Evolutionary conservation across 164 flowering plant species (phyloP).

Genomic region (Aristolochia fimbriata): DNA sequence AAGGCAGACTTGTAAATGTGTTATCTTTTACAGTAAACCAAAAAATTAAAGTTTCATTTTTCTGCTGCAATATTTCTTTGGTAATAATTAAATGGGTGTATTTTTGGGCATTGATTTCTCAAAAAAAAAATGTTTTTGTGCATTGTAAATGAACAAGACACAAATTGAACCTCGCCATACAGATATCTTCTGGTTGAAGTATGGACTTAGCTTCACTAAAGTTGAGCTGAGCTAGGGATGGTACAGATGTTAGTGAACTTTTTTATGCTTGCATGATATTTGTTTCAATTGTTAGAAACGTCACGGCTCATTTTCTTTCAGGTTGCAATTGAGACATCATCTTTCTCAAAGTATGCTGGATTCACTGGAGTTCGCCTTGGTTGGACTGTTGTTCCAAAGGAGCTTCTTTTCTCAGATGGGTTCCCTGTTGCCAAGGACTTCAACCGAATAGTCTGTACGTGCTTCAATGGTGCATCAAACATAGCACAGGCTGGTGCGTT

Average conservation of each 20-base stretch:
- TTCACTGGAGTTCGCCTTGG: slow-evolving; percentile 95
- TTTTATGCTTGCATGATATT: neutral
- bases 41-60: too few species aligned
- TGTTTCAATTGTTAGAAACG: neutral
- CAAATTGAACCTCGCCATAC: too few species aligned
- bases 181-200: too few species aligned
- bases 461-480: slow-evolving; percentile 94
- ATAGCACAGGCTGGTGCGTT: slow-evolving; percentile 90
- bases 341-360: slow-evolving; percentile 92
- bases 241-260: neutral
- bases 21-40: too few species aligned
- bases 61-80: too few species aligned
- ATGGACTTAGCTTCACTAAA: too few species aligned
- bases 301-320: slow-evolving; percentile 13
- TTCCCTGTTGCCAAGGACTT: slow-evolving; percentile 86
- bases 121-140: too few species aligned
- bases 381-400: slow-evolving; percentile 88
- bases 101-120: too few species aligned
- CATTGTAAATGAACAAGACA: too few species aligned
- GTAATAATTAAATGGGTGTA: too few species aligned
- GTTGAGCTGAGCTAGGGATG: too few species aligned
- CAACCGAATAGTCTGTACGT: slow-evolving; percentile 82
- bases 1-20: too few species aligned
- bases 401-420: slow-evolving; percentile 82
- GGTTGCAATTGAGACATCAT: slow-evolving; percentile 90